A percentile compares a stretch with the other conserved stretches of the same genome.
Evolutionary conservation across 2,329 filamentous ascomycete species (phyloP).

Genomic region (Leptographium galeiforme): DNA sequence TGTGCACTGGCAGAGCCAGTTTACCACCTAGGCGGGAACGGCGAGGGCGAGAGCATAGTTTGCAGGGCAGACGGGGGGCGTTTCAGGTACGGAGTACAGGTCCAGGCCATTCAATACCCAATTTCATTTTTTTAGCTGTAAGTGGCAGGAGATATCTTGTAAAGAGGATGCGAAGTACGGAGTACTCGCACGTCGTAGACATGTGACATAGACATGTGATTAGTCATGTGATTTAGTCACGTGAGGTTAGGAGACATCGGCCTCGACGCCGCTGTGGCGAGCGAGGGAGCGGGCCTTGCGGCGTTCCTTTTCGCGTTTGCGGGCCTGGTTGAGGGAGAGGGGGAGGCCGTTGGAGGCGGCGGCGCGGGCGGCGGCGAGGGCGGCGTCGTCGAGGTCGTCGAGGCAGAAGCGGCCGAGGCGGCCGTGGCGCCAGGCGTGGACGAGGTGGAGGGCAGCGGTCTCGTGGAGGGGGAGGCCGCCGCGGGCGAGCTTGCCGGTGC

Average conservation of each 20-base stretch:
- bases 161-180: no score
- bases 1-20: slow-evolving; percentile 74
- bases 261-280: slow-evolving; percentile 12
- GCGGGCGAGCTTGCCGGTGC: slow-evolving; percentile 62
- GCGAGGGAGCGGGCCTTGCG: slow-evolving; percentile 25
- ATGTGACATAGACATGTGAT: no score
- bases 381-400: slow-evolving; percentile 56
- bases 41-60: slow-evolving; percentile 3
- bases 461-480: slow-evolving; percentile 60
- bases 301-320: slow-evolving; percentile 50
- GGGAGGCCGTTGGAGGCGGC: slow-evolving; percentile 28
- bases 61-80: background rate
- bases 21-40: slow-evolving; percentile 18
- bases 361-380: slow-evolving; percentile 35
- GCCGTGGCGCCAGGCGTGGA: slow-evolving; percentile 72
- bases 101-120: no score
- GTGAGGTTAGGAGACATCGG: background rate
- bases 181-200: no score
- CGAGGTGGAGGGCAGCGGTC: slow-evolving; percentile 62
- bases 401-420: slow-evolving; percentile 63
- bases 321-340: slow-evolving; percentile 55
- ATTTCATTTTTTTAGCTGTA: background rate
- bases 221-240: no score
- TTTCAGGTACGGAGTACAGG: no score
- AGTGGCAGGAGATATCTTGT: no score